Percentiles rank a stretch among this genome's conserved stretches.
phyloP scores from a whole-genome alignment of 2,329 filamentous ascomycete genomes.

The Scolecobasidium constrictum region DNA sequence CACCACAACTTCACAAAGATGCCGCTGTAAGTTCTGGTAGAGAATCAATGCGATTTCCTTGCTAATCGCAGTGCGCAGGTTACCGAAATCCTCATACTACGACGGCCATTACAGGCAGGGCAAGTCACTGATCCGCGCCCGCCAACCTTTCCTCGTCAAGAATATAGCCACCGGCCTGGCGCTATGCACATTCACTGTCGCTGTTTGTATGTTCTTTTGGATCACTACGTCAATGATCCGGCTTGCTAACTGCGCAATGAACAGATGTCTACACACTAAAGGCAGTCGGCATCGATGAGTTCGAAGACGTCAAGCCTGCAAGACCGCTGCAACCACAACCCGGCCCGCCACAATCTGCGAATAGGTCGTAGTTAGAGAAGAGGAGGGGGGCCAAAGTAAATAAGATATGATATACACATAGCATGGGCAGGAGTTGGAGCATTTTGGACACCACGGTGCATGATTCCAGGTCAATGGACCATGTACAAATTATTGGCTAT shows the following conservation, averaged over 20 bases:
- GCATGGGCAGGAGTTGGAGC: too few species aligned
- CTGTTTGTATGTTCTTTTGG: constrained; percentile 67
- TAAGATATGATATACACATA: background rate
- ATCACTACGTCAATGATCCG: too few species aligned
- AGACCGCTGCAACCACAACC: constrained; percentile 1
- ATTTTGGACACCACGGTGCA: too few species aligned
- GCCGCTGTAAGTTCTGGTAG: constrained; percentile 1
- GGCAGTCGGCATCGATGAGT: constrained; percentile 10
- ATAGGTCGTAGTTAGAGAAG: background rate
- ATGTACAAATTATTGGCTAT: too few species aligned
- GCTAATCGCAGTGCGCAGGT: constrained; percentile 24
- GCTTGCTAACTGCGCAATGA: background rate
- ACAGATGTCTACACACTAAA: constrained; percentile 11
- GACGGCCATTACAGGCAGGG: constrained; percentile 77
- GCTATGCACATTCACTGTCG: constrained; percentile 64
- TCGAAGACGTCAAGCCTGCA: constrained; percentile 11
- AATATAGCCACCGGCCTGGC: constrained; percentile 74
- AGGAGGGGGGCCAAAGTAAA: background rate
- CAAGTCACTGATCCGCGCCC: constrained; percentile 79
- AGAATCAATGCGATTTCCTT: background rate
- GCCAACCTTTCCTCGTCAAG: constrained; percentile 83
- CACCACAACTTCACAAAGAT: background rate
- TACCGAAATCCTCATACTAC: constrained; percentile 77
- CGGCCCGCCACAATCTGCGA: background rate
- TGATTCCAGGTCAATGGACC: too few species aligned